Evolutionary conservation across 805 yeast genomes (phyloP).

Genomic region (Kluyveromyces siamensis): DNA sequence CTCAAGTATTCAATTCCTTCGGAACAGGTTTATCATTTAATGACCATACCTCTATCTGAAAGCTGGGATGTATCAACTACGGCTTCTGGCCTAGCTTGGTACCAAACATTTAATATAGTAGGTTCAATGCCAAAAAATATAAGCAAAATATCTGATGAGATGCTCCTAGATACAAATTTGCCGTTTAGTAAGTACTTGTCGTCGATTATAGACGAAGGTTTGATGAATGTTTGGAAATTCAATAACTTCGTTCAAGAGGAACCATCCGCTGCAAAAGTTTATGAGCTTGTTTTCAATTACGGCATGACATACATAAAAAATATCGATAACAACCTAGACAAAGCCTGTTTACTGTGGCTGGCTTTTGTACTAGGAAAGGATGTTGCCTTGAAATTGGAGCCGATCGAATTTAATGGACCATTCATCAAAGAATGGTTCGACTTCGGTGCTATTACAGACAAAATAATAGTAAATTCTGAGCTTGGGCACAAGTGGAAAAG

Average conservation of each 20-base stretch:
- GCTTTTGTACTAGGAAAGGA: constrained; percentile 9
- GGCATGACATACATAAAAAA: constrained; percentile 12
- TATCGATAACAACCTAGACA: constrained; percentile 19
- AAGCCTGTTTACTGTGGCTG: constrained; percentile 17
- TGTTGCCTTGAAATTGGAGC: constrained; percentile 5
- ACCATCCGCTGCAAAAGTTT: constrained; percentile 14
- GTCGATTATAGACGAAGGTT: constrained; percentile 9
- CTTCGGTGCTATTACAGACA: constrained; percentile 7
- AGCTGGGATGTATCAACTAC: constrained; percentile 18
- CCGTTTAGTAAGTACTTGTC: constrained; percentile 16
- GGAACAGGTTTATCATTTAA: constrained; percentile 16
- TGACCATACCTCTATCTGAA: constrained; percentile 20
- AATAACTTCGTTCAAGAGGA: constrained; percentile 12
- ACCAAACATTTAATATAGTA: constrained; percentile 25
- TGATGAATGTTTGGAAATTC: constrained; percentile 15
- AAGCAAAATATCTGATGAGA: neutral
- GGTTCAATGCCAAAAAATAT: constrained; percentile 13
- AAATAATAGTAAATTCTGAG: constrained; percentile 15
- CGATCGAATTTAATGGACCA: constrained; percentile 15
- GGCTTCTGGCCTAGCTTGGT: constrained; percentile 27
- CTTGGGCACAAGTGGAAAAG: constrained; percentile 30
- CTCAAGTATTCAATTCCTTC: constrained; percentile 23
- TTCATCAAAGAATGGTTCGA: constrained; percentile 23
- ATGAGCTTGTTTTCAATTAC: constrained; percentile 19
- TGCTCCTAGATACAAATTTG: constrained; percentile 8